phyloP scores from a whole-genome alignment of 2,329 filamentous ascomycete genomes.

The Botryotinia globosa region DNA sequence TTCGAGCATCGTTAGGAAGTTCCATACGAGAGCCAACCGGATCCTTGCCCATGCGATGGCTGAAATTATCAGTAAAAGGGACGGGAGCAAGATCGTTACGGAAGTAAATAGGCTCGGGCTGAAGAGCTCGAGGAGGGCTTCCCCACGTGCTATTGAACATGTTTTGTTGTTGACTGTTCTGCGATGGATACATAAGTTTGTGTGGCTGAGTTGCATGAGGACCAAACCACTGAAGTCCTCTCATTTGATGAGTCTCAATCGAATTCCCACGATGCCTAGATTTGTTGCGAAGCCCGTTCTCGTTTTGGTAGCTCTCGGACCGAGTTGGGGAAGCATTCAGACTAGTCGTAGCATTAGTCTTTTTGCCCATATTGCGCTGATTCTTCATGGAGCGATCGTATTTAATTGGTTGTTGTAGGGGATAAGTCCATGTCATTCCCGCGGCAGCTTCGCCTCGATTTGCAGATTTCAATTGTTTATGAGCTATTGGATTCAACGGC shows the following conservation, averaged over 20 bases:
- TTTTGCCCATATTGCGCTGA: not conserved
- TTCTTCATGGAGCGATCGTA: conserved; percentile 5
- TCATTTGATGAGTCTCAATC: not conserved
- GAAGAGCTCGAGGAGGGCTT: not conserved
- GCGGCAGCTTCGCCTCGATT: not conserved
- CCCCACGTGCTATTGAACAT: not conserved
- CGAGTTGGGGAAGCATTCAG: not conserved
- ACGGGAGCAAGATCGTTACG: conserved; percentile 11
- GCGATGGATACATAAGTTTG: not conserved
- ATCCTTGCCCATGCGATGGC: not conserved
- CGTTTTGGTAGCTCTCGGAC: not conserved
- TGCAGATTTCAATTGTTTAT: not conserved
- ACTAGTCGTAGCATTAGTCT: not conserved
- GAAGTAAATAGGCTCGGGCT: conserved; percentile 20
- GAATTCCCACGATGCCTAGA: not conserved
- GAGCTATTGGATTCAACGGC: not conserved
- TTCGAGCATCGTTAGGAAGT: conserved; percentile 18
- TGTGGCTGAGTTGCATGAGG: not conserved
- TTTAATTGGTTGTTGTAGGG: not conserved
- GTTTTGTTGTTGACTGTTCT: not conserved
- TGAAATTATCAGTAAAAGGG: not conserved
- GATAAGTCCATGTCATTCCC: not conserved
- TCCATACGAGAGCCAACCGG: not conserved
- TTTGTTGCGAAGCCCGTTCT: not conserved
- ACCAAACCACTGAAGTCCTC: not conserved